Evolutionary conservation across 73 alveolate species (phyloP), one percentile per base, ranked within the genome.

Genomic region (Tetrahymena thermophila): DNA sequence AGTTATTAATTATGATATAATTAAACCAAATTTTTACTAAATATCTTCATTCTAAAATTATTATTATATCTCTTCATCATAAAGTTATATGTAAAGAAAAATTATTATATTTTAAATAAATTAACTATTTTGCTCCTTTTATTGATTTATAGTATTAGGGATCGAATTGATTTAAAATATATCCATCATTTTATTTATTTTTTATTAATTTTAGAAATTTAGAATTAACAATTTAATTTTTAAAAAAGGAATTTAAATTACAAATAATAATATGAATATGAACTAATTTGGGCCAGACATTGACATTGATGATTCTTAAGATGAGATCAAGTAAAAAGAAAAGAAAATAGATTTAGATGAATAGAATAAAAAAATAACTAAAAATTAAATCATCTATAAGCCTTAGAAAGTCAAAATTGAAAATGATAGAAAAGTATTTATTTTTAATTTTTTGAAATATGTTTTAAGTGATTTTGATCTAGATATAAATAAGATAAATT

Each of bases 351-450:
- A 71, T 25, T 71, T 71, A 25, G 89, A 71, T 28, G 89, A 71
- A 0, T n/a, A 71, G n/a, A 71, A 71, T n/a, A 71, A 71, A 17
- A 95, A 95, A 55, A 95, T 85, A 34, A 89, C 97, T 43, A 94
- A 85, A 95, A 95, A 93, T 25, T 95, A 95, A 56, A 95, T 95
- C 43, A 93, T 95, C 55, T 95, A 95, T 38, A 34, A 95, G 15
- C 97, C 97, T 19, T 38, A 31, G 31, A 44, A 34, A 85, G 93
- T 93, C 37, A 43, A 37, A 21, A 42, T 93, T 9, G 89, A 71
- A 71, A 71, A 71, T 71, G 89, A 71, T 25, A 71, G 89, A 71
- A 71, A 71, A 71, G 89, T 71, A 71, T 71, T 28, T 71, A 4
- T 71, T 71, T 4, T 71, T n/a, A 7, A 15, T 17, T 71, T 71